Evolutionary conservation across 192 early-diverging fungal species (phyloP), one percentile per base, ranked within the genome.

Genomic region (Ambispora gerdemannii): DNA sequence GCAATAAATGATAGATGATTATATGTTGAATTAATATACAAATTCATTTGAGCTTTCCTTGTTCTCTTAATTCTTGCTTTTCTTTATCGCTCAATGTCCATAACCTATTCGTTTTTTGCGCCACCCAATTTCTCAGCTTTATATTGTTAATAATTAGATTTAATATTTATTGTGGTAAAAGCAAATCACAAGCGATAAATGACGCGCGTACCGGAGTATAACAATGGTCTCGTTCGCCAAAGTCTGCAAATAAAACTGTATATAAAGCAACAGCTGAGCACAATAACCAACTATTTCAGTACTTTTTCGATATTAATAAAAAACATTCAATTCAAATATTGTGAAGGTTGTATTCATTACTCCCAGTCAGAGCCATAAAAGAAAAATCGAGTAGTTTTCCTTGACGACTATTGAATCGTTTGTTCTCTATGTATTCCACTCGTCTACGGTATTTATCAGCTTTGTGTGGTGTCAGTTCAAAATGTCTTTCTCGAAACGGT

Each of bases 51-150:
- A 43, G 38, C 4, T 11, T 70, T 49, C 33, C 33, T 67, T 13
- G 55, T 67, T 70, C 4, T 4, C 8, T 70, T 67, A 51, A 32
- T 24, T 64, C 53, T 51, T 56, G 6, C 20, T 56, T 56, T 27
- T 56, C 53, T 56, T 56, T 20, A 20, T 56, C 27, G 20, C 53
- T 56, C 8, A 56, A 20, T 13, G 53, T 24, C 53, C 53, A 56
- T 13, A 56, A 56, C 20, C 7, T 7, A 4, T 20, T n/a, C 27
- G 6, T 56, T 56, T 27, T n/a, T 27, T 56, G 19, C 8, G 6
- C 53, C 4, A 56, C 53, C 53, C 53, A 56, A 13, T 20, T n/a
- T n/a, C 53, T n/a, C 20, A 56, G 6, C 53, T 56, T 6, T 43
- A 43, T 10, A 43, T 15, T n/a, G n/a, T n/a, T n/a, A n/a, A n/a